Evolutionary conservation across 108 stramenopile genomes (phyloP).

Genomic region (Aurantiochytrium sp.): DNA sequence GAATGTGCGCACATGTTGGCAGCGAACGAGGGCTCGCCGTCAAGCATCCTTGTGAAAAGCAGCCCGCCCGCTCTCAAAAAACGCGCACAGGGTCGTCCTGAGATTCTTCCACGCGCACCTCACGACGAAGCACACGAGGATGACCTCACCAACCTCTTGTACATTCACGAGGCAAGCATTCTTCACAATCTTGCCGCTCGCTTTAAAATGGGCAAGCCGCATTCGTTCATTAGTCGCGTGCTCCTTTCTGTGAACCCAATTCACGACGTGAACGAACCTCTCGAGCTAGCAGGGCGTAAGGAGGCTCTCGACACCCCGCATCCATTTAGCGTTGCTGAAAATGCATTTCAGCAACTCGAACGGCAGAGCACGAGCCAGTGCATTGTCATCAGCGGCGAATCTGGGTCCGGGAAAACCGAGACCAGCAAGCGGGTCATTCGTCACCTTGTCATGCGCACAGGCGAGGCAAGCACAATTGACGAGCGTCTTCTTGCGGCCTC

Average conservation of each 20-base stretch:
- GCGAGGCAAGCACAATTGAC: not conserved
- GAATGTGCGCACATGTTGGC: no score
- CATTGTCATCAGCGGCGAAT: constrained; percentile 27
- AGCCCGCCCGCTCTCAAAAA: no score
- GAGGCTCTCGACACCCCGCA: not conserved
- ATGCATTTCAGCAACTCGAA: not conserved
- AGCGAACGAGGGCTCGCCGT: no score
- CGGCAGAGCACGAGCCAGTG: not conserved
- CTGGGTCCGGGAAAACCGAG: constrained; percentile 28
- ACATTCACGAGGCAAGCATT: constrained; percentile 31
- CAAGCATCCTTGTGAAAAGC: no score
- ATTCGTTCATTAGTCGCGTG: constrained; percentile 39
- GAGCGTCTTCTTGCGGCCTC: constrained; percentile 32
- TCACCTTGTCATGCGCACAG: constrained; percentile 10
- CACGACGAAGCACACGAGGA: not conserved
- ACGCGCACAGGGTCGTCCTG: not conserved
- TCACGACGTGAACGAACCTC: not conserved
- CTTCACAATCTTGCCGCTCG: constrained; percentile 26
- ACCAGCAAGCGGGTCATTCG: constrained; percentile 19
- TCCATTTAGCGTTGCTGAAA: not conserved
- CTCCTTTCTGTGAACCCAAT: constrained; percentile 41
- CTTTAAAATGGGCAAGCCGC: constrained; percentile 28
- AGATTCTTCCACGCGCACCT: not conserved
- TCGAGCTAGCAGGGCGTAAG: not conserved
- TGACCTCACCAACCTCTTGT: not conserved